Conservation (phyloP, 2,329 filamentous ascomycete species). For the Mollisiaceae sp. region DNA sequence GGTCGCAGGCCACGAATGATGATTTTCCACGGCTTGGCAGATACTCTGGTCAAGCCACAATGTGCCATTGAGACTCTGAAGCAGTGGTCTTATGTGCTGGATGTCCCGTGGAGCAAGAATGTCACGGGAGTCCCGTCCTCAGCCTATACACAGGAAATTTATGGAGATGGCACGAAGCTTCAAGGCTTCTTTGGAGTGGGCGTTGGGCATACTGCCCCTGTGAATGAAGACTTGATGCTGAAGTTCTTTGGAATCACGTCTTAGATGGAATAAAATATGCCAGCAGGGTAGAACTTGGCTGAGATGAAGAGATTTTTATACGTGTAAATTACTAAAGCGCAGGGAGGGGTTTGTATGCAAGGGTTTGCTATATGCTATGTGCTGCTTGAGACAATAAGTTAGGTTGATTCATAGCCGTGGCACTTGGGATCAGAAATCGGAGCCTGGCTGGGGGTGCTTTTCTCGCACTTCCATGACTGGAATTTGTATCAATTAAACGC, state of each 20-base stretch:
- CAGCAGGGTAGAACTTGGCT: too few species aligned
- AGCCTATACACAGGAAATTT: conserved; percentile 42
- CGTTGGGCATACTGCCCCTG: conserved; percentile 17
- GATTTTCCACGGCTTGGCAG: conserved; percentile 45
- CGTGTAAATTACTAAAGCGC: too few species aligned
- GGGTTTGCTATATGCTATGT: too few species aligned
- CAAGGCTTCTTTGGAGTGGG: conserved; percentile 18
- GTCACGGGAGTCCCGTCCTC: conserved; percentile 35
- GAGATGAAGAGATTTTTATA: too few species aligned
- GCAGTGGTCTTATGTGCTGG: conserved; percentile 53
- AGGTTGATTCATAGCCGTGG: too few species aligned
- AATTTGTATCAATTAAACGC: too few species aligned
- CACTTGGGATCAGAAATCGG: too few species aligned
- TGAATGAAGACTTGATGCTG: conserved; percentile 17
- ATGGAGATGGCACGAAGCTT: conserved; percentile 37
- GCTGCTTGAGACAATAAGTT: too few species aligned
- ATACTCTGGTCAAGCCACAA: conserved; percentile 45
- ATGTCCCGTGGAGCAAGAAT: conserved; percentile 38
- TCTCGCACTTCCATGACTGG: too few species aligned
- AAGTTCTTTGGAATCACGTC: conserved; percentile 33
- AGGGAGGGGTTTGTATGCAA: too few species aligned
- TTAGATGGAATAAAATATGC: not conserved
- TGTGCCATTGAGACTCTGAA: conserved; percentile 51
- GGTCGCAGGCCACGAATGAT: conserved; percentile 26
- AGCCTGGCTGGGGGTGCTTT: too few species aligned